These are phyloP conservation scores for Cercospora zeae-maydis DNA, from an alignment of 2,329 filamentous ascomycete genomes.

Conservation along the genomic window DNA sequence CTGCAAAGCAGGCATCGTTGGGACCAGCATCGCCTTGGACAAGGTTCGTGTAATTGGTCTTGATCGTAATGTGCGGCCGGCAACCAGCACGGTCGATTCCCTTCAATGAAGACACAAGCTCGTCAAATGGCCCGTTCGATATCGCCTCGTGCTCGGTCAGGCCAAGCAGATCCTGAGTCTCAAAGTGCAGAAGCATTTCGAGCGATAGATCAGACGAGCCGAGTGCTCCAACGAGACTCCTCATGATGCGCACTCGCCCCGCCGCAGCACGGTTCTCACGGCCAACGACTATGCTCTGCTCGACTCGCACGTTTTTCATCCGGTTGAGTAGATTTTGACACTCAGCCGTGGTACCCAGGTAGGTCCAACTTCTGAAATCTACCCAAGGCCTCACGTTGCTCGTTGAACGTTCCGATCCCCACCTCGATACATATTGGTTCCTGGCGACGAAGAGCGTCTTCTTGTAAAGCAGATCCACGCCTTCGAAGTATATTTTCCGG, in stretches of 20 bases:
- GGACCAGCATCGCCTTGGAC: not conserved
- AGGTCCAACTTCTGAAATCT: not conserved
- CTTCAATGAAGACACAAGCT: not conserved
- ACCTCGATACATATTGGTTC: not conserved
- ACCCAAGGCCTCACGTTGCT: too few species aligned
- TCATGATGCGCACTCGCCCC: not conserved
- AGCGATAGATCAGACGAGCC: not conserved
- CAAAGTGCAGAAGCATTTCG: not conserved
- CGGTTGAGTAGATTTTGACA: not conserved
- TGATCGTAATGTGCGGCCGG: not conserved
- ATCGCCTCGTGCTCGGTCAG: too few species aligned
- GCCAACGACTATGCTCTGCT: not conserved
- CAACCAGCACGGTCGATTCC: not conserved
- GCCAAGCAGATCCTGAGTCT: not conserved
- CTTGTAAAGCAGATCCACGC: not conserved
- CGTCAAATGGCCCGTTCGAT: not conserved
- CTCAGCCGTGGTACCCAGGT: not conserved
- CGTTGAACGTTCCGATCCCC: not conserved
- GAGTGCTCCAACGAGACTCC: not conserved
- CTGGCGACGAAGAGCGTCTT: not conserved
- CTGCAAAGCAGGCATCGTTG: not conserved
- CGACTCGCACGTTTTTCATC: not conserved
- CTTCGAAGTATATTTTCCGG: constrained; percentile 1
- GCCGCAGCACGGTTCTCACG: not conserved
- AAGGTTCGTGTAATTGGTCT: too few species aligned